Base-by-base conservation (phyloP, 345 rosid species). In the Hibiscus mutabilis region DNA sequence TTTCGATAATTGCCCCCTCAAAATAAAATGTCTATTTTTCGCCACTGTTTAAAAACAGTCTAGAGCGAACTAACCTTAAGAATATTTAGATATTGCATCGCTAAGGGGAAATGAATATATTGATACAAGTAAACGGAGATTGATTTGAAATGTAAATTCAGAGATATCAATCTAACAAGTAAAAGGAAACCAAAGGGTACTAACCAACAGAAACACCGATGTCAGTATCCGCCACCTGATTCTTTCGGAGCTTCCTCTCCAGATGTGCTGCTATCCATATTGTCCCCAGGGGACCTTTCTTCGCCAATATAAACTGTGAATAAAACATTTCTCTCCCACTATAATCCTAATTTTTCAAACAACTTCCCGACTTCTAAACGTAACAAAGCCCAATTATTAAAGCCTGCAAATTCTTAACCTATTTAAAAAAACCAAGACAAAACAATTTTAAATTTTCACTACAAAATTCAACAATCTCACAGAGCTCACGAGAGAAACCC, bases 181-280 rank as follows among this genome's bases (percentile, higher is more conserved):
- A 77, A 24, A 42, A 10, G 58, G 58, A 53, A 66, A 53, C 10
- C 13, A 24, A 22, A 11, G 66, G 60, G 55, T 9, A 87, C 96
- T 80, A 40, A 96, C 99, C 99, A 61, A 96, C 99, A 57, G 99
- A 96, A 81, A 88, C 87, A 21, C 99, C 96, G 24, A 96, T 96
- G 73, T 96, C 99, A 14, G 99, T 92, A 77, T 96, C 99, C 16
- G 99, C 96, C 15, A 96, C 99, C 85, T 96, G 99, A 76, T 92
- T 96, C 89, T 96, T 96, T 4, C 99, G 95, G 60, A 96, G 98
- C 88, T 96, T 96, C 82, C 99, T 85, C 85, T 96, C 99, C 84
- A 96, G 82, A 81, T 96, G 99, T 51, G 99, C 99, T 1, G 99
- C 99, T 33, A 96, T 96, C 99, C 99, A 96, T 79, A 96, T 96